Evolutionary conservation across 2,329 filamentous ascomycete species (phyloP), one percentile per base, ranked within the genome.

Genomic region (Diaporthe velutina): DNA sequence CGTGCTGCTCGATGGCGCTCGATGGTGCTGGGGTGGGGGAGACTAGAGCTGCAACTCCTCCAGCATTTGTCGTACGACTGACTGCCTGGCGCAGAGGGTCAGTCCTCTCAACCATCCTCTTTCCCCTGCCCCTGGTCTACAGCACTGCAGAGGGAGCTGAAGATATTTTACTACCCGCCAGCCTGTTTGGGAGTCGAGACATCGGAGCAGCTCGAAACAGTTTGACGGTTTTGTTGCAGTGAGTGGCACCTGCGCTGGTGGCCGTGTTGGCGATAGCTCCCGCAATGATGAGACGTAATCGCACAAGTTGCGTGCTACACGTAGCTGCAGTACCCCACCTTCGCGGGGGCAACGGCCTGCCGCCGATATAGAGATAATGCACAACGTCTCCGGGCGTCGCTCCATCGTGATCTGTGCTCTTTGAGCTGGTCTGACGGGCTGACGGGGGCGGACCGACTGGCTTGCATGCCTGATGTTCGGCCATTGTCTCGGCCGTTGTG

Each of bases 21-120:
- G 54, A 57, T 22, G 55, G 22, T 15, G 19, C 55, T 40, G 22
- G 22, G 45, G 45, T 52, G 64, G 60, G 60, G 60, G 40, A 40
- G 48, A 25, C 64, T 40, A 54, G 64, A 52, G 45, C 64, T 68
- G 64, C 64, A 45, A 68, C 64, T 54, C 64, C 13, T 54, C 15
- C 45, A 54, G 40, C 48, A 54, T 68, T 68, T 54, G 45, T 68
- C 64, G 64, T 68, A 68, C 64, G 48, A 68, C 48, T 54, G 19
- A 50, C 45, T 48, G 3, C n/a, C 45, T 15, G 22, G 45, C n/a
- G 33, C n/a, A 68, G 22, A 13, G 19, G 17, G 8, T 4, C 33
- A n/a, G 33, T 54, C 28, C 52, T 17, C 52, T 30, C 25, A 22
- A 25, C 48, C 48, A 15, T n/a, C 48, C 48, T 10, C 48, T 9